These are phyloP conservation scores for Astragalus membranaceus DNA, from an alignment of 306 rosid species.

Conservation along the genomic window DNA sequence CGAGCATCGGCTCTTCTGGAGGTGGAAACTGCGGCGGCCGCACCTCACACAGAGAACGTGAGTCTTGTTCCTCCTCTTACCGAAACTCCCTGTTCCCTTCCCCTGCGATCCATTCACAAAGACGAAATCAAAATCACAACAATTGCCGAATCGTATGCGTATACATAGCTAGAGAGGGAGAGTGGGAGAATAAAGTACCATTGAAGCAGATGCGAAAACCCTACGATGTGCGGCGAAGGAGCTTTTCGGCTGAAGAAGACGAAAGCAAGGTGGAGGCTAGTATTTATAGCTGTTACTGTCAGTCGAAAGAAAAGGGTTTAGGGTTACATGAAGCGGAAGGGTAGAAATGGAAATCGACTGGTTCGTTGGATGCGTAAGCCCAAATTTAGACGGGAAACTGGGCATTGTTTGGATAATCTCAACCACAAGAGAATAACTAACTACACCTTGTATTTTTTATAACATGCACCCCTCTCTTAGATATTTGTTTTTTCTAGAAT, in stretches of 20 bases:
- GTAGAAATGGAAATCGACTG: not conserved
- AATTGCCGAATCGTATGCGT: not conserved
- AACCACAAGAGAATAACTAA: no score
- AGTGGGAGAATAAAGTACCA: slow-evolving; percentile 30
- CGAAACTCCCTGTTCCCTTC: slow-evolving; percentile 95
- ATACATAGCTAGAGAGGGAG: not conserved
- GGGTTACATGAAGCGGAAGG: slow-evolving; percentile 21
- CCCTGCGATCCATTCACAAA: slow-evolving; percentile 42
- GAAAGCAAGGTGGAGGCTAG: not conserved
- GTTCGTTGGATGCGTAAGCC: not conserved
- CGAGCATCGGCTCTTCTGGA: slow-evolving; percentile 90
- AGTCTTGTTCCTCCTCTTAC: slow-evolving; percentile 99
- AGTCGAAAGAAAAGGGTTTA: not conserved
- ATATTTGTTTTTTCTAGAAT: no score
- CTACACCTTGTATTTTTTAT: no score
- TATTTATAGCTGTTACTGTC: slow-evolving; percentile 7
- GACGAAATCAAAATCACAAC: not conserved
- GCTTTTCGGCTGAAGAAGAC: slow-evolving; percentile 6
- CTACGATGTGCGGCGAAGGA: slow-evolving; percentile 11
- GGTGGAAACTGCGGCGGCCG: slow-evolving; percentile 97
- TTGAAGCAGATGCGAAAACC: slow-evolving; percentile 43
- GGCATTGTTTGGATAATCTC: no score
- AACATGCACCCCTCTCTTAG: not conserved
- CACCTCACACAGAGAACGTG: slow-evolving; percentile 95
- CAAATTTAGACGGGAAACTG: not conserved